Evolutionary conservation across 805 yeast species (phyloP).

Genomic region (Monosporozyma aquatica): DNA sequence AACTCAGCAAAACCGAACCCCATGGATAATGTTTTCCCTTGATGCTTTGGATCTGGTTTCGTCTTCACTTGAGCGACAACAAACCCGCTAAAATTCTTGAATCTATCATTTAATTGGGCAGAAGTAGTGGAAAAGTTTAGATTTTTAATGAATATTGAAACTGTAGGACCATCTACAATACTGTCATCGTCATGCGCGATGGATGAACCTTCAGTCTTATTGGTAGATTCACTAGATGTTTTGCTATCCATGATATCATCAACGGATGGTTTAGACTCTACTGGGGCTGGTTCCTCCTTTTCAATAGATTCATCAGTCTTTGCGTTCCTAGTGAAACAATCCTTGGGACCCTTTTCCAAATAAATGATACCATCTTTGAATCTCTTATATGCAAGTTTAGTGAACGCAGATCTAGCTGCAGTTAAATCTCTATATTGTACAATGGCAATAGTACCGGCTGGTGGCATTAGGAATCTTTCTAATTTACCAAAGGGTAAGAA

Average conservation of each 20-base stretch:
- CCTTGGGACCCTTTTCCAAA: conserved; percentile 88
- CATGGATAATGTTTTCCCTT: conserved; percentile 72
- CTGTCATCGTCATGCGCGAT: conserved; percentile 33
- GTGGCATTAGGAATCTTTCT: conserved; percentile 81
- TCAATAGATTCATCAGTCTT: conserved; percentile 31
- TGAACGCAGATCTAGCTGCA: conserved; percentile 81
- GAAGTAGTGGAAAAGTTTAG: conserved; percentile 75
- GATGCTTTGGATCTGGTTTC: conserved; percentile 75
- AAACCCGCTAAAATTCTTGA: conserved; percentile 70
- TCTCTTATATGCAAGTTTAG: conserved; percentile 78
- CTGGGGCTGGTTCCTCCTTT: conserved; percentile 23
- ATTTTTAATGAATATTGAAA: conserved; percentile 85
- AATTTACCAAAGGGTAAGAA: conserved; percentile 75
- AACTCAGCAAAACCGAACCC: conserved; percentile 97
- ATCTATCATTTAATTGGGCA: conserved; percentile 45
- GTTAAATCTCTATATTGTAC: conserved; percentile 79
- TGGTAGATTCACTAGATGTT: neutral
- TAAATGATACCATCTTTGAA: conserved; percentile 81
- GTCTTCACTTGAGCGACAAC: conserved; percentile 73
- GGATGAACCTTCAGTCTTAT: conserved; percentile 28
- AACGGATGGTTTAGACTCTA: conserved; percentile 26
- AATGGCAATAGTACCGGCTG: conserved; percentile 92
- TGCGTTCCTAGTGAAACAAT: conserved; percentile 59
- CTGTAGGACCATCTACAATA: conserved; percentile 58
- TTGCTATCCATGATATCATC: conserved; percentile 32